Base-by-base conservation (phyloP, 2,329 filamentous ascomycete species). In the Fusarium sp. region DNA sequence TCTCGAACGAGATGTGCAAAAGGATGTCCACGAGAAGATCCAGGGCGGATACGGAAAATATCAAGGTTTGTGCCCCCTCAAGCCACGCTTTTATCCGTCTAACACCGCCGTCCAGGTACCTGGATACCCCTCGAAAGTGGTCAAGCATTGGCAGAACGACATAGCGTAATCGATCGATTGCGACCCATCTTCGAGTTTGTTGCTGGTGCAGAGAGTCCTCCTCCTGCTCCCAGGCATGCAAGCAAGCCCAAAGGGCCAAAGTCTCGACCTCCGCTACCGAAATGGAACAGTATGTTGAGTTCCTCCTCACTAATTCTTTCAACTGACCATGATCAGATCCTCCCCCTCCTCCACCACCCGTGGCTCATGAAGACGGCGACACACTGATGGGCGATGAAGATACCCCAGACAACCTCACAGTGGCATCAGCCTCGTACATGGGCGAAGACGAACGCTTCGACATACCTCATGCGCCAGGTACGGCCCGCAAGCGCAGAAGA, bases 1-100 rank as follows among this genome's bases (percentile, higher is more conserved):
- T 54, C 85, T 99, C 6, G 95, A 99, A 79, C 87, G 95, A 66
- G 95, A 99, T 73, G 94, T 99, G 7, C 95, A 99, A 73, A 97
- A 97, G 76, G 94, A 96, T 39, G 85, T 91, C 6, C 95, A 99
- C 74, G 95, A 98, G 79, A 99, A 99, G 80, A 93, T 99, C 6
- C 95, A 99, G 75, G 95, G 94, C 65, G 95, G 95, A 13, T 98
- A 98, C 76, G 95, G 95, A 71, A 98, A 98, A 86, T 99, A 98
- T 70, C 95, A 99, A 81, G 93, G 91, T 92, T 73, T 40, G 77
- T 70, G 25, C 9, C 36, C 10, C 22, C 32, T 11, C 28, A 3
- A n/a, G 3, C 8, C 8, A 29, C 12, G 3, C 15, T 12, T 19
- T 31, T 26, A 8, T 38, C 38, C 57, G 3, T 41, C 54, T 65